Evolutionary conservation across 2,329 filamentous ascomycete species (phyloP), one percentile per base, ranked within the genome.

Genomic region (Aschersonia sp.): DNA sequence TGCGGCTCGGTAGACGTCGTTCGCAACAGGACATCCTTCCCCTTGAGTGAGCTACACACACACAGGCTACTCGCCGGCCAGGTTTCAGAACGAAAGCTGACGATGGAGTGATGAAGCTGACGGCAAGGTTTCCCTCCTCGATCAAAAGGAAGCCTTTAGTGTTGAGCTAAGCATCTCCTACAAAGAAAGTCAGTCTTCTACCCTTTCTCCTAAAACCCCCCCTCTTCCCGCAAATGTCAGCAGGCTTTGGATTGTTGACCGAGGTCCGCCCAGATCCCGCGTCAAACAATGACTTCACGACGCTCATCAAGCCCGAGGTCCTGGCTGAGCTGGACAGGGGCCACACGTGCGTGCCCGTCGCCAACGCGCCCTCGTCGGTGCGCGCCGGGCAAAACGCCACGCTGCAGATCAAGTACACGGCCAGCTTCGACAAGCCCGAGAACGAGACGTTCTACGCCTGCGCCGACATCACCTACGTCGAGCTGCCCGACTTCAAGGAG

Each of bases 71-170:
- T 22, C 22, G 22, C 22, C 2, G 22, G 22, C 22, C 22, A 22
- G 22, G 22, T 2, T 22, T 22, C 22, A 22, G 22, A 22, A 22
- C 35, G 35, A 37, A 37, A 12, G 35, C 35, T 37, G 12, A 37
- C 35, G 35, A 22, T 22, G 22, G 35, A 39, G 35, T 22, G 10
- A 7, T 6, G 14, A 11, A 79, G 76, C 67, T 11, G 71, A 72
- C 47, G 78, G 75, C 10, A 64, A 69, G 43, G 64, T 81, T 11
- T 68, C 76, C 2, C 63, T 81, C 4, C 71, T 75, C 6, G 69
- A 73, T 22, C 75, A 79, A 43, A 72, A 78, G 50, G 73, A 78
- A 46, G 74, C 76, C 5, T 79, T 69, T 56, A 66, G 71, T 41
- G 60, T 78, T 30, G 67, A 72, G 46, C 64, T 81, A 22, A 68